Conservation (phyloP, 225 moss, liverwort and hornwort species). For the Marchantia polymorpha region DNA sequence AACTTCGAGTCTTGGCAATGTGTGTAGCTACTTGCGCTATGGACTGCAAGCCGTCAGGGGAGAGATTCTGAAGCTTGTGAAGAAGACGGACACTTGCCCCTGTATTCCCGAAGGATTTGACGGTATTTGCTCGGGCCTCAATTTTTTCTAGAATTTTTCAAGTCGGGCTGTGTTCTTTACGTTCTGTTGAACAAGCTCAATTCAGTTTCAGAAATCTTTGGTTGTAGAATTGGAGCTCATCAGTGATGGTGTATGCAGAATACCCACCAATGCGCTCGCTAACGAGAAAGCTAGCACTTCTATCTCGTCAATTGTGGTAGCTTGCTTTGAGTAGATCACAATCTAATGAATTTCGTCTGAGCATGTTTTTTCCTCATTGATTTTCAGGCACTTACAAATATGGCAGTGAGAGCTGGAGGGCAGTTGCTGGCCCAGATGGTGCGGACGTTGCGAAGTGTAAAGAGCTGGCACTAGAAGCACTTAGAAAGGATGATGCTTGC, state of each 20-base stretch:
- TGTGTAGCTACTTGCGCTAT: conserved; percentile 76
- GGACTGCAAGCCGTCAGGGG: conserved; percentile 81
- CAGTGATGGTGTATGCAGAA: too few species aligned
- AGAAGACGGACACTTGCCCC: conserved; percentile 51
- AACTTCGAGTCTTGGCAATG: background rate
- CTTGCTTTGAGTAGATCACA: too few species aligned
- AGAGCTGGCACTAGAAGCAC: conserved; percentile 53
- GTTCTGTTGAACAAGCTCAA: too few species aligned
- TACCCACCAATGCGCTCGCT: too few species aligned
- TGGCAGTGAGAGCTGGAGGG: conserved; percentile 46
- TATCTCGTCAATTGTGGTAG: too few species aligned
- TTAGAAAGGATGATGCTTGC: conserved; percentile 59
- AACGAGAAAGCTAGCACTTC: too few species aligned
- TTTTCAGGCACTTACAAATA: conserved; percentile 44
- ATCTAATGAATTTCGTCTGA: too few species aligned
- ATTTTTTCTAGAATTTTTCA: background rate
- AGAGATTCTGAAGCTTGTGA: conserved; percentile 66
- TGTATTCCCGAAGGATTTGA: conserved; percentile 66
- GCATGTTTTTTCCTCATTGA: background rate
- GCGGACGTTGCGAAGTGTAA: conserved; percentile 61
- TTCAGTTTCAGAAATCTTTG: too few species aligned
- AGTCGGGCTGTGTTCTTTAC: too few species aligned
- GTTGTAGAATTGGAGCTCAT: too few species aligned
- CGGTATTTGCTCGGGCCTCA: conserved; percentile 20
- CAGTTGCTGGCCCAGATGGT: conserved; percentile 48